Evolutionary conservation across 345 rosid species (phyloP).

Genomic region (Garcia nutans): DNA sequence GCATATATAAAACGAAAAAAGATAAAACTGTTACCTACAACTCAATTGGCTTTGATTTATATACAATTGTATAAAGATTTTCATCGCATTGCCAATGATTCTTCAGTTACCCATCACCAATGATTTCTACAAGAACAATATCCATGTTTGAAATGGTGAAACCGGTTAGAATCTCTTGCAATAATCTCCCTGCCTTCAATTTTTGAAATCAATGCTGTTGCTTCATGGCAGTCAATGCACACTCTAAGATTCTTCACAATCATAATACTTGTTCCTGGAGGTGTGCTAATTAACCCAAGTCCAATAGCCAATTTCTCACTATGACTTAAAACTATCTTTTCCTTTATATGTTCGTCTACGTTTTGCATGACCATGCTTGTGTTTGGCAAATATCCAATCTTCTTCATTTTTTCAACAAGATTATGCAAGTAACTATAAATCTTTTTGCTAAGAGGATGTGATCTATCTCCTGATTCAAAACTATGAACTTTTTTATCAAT

Average conservation of each 20-base stretch:
- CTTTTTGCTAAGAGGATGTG: constrained; percentile 24
- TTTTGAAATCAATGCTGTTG: constrained; percentile 22
- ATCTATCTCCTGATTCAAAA: constrained; percentile 31
- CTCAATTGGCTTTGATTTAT: no score
- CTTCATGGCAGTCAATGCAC: constrained; percentile 28
- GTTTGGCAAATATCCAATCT: constrained; percentile 27
- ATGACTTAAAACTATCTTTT: constrained; percentile 30
- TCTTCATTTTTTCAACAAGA: constrained; percentile 20
- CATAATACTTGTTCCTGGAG: constrained; percentile 18
- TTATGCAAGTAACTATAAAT: constrained; percentile 16
- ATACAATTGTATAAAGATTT: neutral
- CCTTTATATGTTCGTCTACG: constrained; percentile 19
- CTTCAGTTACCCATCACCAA: neutral
- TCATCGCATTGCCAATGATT: neutral
- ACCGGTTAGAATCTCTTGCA: constrained; percentile 25
- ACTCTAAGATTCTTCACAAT: constrained; percentile 30
- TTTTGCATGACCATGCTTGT: constrained; percentile 31
- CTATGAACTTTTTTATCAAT: constrained; percentile 17
- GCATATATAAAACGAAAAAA: no score
- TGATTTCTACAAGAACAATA: constrained; percentile 5
- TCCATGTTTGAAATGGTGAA: constrained; percentile 13
- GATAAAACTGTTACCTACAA: no score
- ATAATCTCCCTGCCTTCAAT: constrained; percentile 27
- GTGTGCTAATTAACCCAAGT: constrained; percentile 21
- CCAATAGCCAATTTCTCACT: constrained; percentile 35